A percentile compares a stretch with the other conserved stretches of the same genome.
Conservation (phyloP, 495 filamentous ascomycete genomes). For the Penicillium lividum region DNA sequence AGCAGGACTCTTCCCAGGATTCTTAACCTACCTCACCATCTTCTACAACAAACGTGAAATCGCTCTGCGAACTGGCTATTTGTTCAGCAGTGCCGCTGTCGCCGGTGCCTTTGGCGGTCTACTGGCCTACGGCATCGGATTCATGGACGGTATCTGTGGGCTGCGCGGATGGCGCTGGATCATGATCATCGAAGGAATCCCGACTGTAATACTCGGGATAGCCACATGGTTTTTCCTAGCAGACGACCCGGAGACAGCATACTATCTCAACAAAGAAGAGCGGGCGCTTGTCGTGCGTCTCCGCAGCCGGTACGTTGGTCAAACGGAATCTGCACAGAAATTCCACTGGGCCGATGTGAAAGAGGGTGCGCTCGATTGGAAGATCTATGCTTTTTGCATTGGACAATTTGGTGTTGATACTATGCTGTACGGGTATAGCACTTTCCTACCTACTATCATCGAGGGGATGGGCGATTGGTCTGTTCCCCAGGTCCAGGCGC, state of each 20-base stretch:
- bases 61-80: constrained; percentile 70
- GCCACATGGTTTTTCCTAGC: constrained; percentile 63
- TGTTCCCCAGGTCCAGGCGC: constrained; percentile 63
- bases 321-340: constrained; percentile 59
- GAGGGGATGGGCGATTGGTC: constrained; percentile 63
- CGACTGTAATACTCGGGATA: constrained; percentile 63
- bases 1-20: constrained; percentile 55
- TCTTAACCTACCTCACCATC: constrained; percentile 69
- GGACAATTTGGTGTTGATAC: constrained; percentile 69
- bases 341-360: constrained; percentile 59
- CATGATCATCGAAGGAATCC: constrained; percentile 72
- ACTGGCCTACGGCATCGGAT: constrained; percentile 71
- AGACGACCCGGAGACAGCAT: constrained; percentile 62
- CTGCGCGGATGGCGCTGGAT: constrained; percentile 57
- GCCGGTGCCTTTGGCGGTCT: constrained; percentile 77
- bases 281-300: constrained; percentile 48
- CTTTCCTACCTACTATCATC: constrained; percentile 80
- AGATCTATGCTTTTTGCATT: constrained; percentile 65
- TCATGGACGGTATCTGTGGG: constrained; percentile 67
- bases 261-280: constrained; percentile 63
- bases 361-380: constrained; percentile 60
- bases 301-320: constrained; percentile 53
- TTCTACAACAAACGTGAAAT: constrained; percentile 76
- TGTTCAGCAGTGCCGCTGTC: constrained; percentile 75
- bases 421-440: constrained; percentile 76